Evolutionary conservation across 192 early-diverging fungal genomes (phyloP).

Genomic region (Helicostylum pulchrum): DNA sequence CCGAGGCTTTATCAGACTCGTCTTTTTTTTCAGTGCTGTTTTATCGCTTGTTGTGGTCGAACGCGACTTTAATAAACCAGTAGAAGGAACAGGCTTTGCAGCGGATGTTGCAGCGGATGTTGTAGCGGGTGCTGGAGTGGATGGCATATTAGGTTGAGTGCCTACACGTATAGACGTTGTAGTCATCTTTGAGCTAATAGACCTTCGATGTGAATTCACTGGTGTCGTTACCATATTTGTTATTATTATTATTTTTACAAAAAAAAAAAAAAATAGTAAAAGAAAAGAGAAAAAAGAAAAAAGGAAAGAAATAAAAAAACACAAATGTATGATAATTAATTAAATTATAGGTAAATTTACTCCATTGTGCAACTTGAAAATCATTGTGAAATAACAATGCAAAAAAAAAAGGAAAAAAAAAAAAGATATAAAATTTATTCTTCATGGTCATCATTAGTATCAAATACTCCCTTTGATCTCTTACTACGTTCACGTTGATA

Average conservation of each 20-base stretch:
- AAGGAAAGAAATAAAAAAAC: too few species aligned
- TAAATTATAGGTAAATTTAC: too few species aligned
- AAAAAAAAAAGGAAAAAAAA: too few species aligned
- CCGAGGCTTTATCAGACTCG: not conserved
- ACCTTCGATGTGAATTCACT: not conserved
- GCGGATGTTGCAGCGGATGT: not conserved
- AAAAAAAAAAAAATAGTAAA: too few species aligned
- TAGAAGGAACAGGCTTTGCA: not conserved
- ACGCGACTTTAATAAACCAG: not conserved
- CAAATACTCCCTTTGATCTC: slow-evolving; percentile 43
- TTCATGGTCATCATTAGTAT: slow-evolving; percentile 30
- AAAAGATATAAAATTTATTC: too few species aligned
- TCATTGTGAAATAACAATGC: too few species aligned
- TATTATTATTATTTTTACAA: too few species aligned
- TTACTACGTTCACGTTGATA: slow-evolving; percentile 81
- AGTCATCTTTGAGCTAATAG: slow-evolving; percentile 4
- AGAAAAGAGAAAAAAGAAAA: too few species aligned
- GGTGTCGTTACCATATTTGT: too few species aligned
- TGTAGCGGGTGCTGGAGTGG: not conserved
- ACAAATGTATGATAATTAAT: too few species aligned
- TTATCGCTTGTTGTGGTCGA: not conserved
- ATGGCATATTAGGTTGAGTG: not conserved
- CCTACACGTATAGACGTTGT: slow-evolving; percentile 4
- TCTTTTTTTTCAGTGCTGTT: not conserved
- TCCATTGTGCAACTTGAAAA: too few species aligned